Evolutionary conservation across 805 yeast genomes (phyloP).

Genomic region (Candida alai): DNA sequence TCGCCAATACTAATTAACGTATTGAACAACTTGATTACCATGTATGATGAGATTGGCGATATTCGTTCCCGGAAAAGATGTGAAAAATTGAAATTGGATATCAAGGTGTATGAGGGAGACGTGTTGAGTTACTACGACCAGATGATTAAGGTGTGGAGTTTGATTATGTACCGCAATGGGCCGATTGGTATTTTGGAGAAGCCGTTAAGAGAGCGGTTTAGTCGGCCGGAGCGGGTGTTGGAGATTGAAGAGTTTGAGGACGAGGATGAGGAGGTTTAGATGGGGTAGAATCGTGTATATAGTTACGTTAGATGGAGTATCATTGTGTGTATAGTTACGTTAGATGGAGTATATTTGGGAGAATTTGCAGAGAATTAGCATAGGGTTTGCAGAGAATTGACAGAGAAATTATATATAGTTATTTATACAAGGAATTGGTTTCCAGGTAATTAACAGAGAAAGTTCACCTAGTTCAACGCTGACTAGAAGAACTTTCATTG

Average conservation of each 20-base stretch:
- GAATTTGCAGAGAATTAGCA: no score
- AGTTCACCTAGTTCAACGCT: no score
- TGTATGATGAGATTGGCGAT: constrained; percentile 29
- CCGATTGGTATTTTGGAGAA: constrained; percentile 41
- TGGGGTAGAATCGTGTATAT: no score
- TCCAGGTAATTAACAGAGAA: no score
- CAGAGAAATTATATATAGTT: no score
- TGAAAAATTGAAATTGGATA: constrained; percentile 19
- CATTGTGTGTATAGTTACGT: no score
- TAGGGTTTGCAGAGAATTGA: no score
- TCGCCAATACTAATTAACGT: constrained; percentile 28
- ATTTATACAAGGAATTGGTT: no score
- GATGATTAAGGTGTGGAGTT: constrained; percentile 29
- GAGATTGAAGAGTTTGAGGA: constrained; percentile 40
- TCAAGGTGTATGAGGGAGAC: constrained; percentile 25
- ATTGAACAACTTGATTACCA: constrained; percentile 26
- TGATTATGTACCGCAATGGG: constrained; percentile 37
- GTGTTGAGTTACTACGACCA: constrained; percentile 29
- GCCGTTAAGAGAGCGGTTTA: constrained; percentile 36
- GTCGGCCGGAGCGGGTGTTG: constrained; percentile 28
- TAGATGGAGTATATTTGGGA: no score
- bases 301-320: no score
- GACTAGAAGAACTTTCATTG: no score
- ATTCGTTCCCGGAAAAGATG: constrained; percentile 24
- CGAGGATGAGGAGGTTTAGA: constrained; percentile 30